Evolutionary conservation across 2,329 filamentous ascomycete genomes (phyloP), one percentile per base, ranked within the genome.

Genomic region (Ophiocordyceps camponoti-leonardi): DNA sequence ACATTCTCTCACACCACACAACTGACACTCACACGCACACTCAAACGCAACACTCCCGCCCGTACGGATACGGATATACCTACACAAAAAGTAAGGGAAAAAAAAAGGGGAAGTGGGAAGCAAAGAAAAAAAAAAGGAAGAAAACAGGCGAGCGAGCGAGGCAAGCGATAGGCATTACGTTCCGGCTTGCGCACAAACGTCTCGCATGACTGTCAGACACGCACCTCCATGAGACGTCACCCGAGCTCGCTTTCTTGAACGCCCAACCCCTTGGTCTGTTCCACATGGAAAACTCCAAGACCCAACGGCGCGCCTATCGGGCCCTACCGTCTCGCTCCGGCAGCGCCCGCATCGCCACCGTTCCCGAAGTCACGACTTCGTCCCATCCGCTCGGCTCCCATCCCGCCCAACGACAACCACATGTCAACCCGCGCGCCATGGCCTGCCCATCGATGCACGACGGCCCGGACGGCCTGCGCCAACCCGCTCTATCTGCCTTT

Each of bases 401-500:
- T 11, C 18, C 35, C n/a, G 16, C 18, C n/a, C 35, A 39, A 11
- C n/a, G 35, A 39, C 35, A 18, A 6, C 35, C 18, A 11, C 35
- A 39, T 11, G 10, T 14, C 35, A 16, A 16, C 13, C 13, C 31
- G 1, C 61, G 61, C 45, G 61, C 65, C 3, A 59, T 61, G 19
- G 66, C 68, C 4, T 61, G 60, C 33, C 50, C 68, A n/a, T 65
- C 66, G 12, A 60, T 65, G 50, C 63, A 68, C 47, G 56, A 62
- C 18, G 63, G 61, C 37, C 58, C 60, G 28, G 69, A 73, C 19
- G 58, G 62, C 3, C 51, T 56, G 4, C 62, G 63, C 16, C 65
- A 62, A 41, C 56, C 58, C 23, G 61, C 64, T 1, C 58, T 69
- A 14, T 77, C 74, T 0, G 67, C 61, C 16, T 71, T 75, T 44